These are phyloP conservation scores for Lojkania enalia DNA, from an alignment of 2,329 filamentous ascomycete genomes.

Conservation along the genomic window DNA sequence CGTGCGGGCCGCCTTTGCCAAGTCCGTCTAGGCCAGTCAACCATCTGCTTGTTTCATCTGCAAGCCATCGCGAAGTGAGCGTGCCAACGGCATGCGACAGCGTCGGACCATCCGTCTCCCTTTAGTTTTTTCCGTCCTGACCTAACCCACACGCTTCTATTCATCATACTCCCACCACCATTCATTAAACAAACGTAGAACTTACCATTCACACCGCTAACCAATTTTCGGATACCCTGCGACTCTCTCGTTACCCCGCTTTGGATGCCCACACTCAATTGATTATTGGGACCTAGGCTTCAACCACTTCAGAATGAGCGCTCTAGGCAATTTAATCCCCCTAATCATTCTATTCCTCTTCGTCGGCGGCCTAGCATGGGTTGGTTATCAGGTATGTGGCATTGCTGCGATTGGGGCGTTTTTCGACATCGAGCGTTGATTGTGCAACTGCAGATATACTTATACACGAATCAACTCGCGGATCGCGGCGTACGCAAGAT, in stretches of 20 bases:
- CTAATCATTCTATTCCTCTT: slow-evolving; percentile 66
- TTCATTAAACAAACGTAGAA: too few relatives aligned
- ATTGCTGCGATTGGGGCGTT: neutral
- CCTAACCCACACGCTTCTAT: too few relatives aligned
- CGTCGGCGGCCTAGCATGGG: slow-evolving; percentile 61
- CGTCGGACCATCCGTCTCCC: too few relatives aligned
- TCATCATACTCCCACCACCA: too few relatives aligned
- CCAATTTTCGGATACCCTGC: too few relatives aligned
- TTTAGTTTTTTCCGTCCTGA: too few relatives aligned
- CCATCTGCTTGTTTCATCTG: slow-evolving; percentile 17
- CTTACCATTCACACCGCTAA: too few relatives aligned
- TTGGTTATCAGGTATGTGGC: slow-evolving; percentile 63
- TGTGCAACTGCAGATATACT: slow-evolving; percentile 57
- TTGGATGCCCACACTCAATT: too few relatives aligned
- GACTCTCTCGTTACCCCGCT: too few relatives aligned
- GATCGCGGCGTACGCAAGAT: slow-evolving; percentile 68
- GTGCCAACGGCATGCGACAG: neutral
- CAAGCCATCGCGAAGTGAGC: slow-evolving; percentile 8
- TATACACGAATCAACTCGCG: slow-evolving; percentile 67
- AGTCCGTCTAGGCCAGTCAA: slow-evolving; percentile 1
- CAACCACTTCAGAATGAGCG: slow-evolving; percentile 36
- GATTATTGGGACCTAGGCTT: too few relatives aligned
- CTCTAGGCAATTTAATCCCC: slow-evolving; percentile 61
- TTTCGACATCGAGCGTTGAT: slow-evolving; percentile 1
- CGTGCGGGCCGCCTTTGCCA: neutral